Conservation (phyloP, 805 yeast genomes). For the Dipodascopsis uninucleata region DNA sequence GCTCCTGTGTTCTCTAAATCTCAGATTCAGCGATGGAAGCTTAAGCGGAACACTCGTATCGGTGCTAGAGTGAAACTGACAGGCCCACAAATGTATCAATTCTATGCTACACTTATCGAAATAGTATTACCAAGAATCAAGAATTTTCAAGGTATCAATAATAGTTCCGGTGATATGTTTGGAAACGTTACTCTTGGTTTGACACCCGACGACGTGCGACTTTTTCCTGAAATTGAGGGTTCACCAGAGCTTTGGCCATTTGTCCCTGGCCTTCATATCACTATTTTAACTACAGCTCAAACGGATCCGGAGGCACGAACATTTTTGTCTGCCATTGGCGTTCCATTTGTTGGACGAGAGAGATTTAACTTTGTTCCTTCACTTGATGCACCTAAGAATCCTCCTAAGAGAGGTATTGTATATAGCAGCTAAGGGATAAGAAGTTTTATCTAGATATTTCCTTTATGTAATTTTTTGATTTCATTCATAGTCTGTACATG, state of each 20-base stretch:
- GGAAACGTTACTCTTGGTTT: constrained; percentile 88
- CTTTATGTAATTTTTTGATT: too few species aligned
- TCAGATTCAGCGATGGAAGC: constrained; percentile 79
- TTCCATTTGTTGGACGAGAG: constrained; percentile 23
- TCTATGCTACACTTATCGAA: constrained; percentile 80
- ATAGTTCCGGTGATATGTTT: constrained; percentile 71
- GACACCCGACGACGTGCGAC: constrained; percentile 66
- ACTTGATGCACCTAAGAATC: background rate
- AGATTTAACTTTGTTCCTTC: constrained; percentile 21
- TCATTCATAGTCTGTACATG: too few species aligned
- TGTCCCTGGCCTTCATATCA: constrained; percentile 80
- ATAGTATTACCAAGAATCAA: constrained; percentile 89
- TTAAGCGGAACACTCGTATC: constrained; percentile 83
- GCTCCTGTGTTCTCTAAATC: constrained; percentile 66
- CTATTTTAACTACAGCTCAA: constrained; percentile 83
- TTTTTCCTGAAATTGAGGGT: constrained; percentile 90
- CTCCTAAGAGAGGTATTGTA: constrained; percentile 2
- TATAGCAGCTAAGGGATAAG: constrained; percentile 2
- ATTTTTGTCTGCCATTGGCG: constrained; percentile 72
- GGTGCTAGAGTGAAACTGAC: constrained; percentile 79
- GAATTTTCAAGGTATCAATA: constrained; percentile 75
- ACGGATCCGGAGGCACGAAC: constrained; percentile 87
- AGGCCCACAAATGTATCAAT: constrained; percentile 83
- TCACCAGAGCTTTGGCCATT: constrained; percentile 87
- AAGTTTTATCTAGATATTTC: too few species aligned